Base-by-base conservation (phyloP, 2,329 filamentous ascomycete genomes). In the Neophaeococcomyces mojaviensis region DNA sequence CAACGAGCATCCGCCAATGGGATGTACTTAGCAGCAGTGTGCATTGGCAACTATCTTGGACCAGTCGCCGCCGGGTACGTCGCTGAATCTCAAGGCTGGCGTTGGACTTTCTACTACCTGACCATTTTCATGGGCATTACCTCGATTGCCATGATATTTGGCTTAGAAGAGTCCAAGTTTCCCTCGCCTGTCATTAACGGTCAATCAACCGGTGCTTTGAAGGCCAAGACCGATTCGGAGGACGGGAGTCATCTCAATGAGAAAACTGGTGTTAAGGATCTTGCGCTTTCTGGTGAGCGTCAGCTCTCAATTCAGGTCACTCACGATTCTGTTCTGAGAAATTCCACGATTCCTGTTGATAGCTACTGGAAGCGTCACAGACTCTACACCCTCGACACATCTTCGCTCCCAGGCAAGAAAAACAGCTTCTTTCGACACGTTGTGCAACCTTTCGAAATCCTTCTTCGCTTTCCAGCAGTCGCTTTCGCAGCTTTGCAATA, bases 1-100 rank as follows among this genome's bases (percentile, higher is more conserved):
- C 65, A 74, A 39, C 64, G 68, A n/a, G 72, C 68, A 0, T 61
- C 64, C 2, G 72, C 73, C 68, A 78, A 77, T 51, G 64, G 61
- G 1, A 62, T 72, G 5, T 78, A 74, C 48, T 61, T 75, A 53
- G 67, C 61, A 48, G 62, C 66, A 32, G 57, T 63, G 18, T 64
- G 59, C 53, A 55, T 62, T 48, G 60, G 64, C 16, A 62, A 64
- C 39, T 66, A 63, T 28, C 50, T 66, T 7, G 59, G 58, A 0
- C 63, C 62, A 4, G 63, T 66, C 44, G 62, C 61, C 5, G 58
- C 61, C 6, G 63, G 63, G 1, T 53, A 56, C 5, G 59, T 65
- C 37, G 63, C 62, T 18, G 60, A 57, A 28, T 39, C 45, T 9
- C 60, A 66, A 47, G 57, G 60, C 12, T 67, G 63, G 61, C 54